These are phyloP conservation scores for Kazachstania martiniae DNA, from an alignment of 805 yeast genomes.

Conservation along the genomic window DNA sequence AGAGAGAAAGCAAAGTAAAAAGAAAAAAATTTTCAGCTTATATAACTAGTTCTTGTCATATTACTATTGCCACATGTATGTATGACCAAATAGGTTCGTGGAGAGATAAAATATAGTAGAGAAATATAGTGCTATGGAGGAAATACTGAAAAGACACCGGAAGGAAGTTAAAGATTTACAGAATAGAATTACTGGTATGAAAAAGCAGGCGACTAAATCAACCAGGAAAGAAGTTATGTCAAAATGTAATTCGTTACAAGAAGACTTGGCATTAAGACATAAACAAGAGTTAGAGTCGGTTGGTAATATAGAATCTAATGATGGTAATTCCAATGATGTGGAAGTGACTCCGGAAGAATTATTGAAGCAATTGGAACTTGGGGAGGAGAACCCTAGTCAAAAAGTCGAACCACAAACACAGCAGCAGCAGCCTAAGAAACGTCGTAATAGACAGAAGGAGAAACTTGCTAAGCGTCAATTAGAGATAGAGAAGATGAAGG, in stretches of 20 bases:
- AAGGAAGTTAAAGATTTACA: conserved; percentile 58
- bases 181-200: conserved; percentile 61
- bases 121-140: too few species aligned
- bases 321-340: conserved; percentile 35
- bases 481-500: conserved; percentile 47
- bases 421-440: conserved; percentile 25
- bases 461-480: conserved; percentile 67
- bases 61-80: too few species aligned
- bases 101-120: too few species aligned
- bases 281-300: conserved; percentile 35
- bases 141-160: conserved; percentile 39
- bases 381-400: conserved; percentile 3
- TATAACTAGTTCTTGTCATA: too few species aligned
- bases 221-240: conserved; percentile 55
- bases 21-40: too few species aligned
- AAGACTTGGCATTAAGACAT: conserved; percentile 44
- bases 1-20: too few species aligned
- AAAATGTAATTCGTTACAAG: conserved; percentile 51
- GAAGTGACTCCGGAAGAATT: conserved; percentile 57
- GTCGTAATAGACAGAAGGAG: conserved; percentile 76
- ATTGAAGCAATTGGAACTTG: conserved; percentile 42
- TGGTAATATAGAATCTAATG: conserved; percentile 26
- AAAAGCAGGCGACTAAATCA: conserved; percentile 74
- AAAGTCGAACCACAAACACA: conserved; percentile 5
- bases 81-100: too few species aligned